A percentile compares a stretch with the other conserved stretches of the same genome.
These are phyloP conservation scores for Basidiobolus heterosporus DNA, from an alignment of 371 early-diverging fungal species.

Conservation along the genomic window DNA sequence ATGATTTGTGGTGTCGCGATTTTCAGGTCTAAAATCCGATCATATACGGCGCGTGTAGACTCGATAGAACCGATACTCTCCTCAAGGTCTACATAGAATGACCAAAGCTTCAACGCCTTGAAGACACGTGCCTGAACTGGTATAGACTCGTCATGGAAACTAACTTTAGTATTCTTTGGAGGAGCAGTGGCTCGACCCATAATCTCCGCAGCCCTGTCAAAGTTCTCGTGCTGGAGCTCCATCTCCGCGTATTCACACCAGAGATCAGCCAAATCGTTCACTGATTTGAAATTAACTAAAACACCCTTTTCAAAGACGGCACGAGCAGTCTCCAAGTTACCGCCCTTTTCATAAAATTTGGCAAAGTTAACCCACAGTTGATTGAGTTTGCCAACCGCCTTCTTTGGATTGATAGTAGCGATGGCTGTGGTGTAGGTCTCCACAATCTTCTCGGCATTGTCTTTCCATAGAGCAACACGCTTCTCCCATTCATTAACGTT, in stretches of 20 bases:
- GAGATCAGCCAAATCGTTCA: conserved; percentile 75
- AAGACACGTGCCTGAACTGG: conserved; percentile 73
- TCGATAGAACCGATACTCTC: conserved; percentile 81
- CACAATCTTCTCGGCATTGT: conserved; percentile 35
- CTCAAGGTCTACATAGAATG: conserved; percentile 83
- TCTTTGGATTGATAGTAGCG: conserved; percentile 59
- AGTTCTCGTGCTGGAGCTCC: conserved; percentile 64
- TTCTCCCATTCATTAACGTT: conserved; percentile 84
- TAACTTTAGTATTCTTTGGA: conserved; percentile 25
- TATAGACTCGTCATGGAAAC: conserved; percentile 43
- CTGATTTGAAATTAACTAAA: conserved; percentile 56
- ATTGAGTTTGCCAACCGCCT: conserved; percentile 57
- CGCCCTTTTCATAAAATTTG: conserved; percentile 51
- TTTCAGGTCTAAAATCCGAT: conserved; percentile 77
- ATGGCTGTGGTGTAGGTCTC: conserved; percentile 70
- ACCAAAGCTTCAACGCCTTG: conserved; percentile 83
- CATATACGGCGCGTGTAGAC: conserved; percentile 73
- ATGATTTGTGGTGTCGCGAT: conserved; percentile 90
- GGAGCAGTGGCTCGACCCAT: conserved; percentile 65
- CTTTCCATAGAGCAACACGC: conserved; percentile 53
- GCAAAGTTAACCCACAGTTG: conserved; percentile 79
- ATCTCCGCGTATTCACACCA: conserved; percentile 88
- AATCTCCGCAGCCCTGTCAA: conserved; percentile 49
- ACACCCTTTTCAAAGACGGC: conserved; percentile 72
- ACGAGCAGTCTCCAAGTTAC: conserved; percentile 46